Base-by-base conservation (phyloP, 169 alveolate genomes). In the Babesia caballi region DNA sequence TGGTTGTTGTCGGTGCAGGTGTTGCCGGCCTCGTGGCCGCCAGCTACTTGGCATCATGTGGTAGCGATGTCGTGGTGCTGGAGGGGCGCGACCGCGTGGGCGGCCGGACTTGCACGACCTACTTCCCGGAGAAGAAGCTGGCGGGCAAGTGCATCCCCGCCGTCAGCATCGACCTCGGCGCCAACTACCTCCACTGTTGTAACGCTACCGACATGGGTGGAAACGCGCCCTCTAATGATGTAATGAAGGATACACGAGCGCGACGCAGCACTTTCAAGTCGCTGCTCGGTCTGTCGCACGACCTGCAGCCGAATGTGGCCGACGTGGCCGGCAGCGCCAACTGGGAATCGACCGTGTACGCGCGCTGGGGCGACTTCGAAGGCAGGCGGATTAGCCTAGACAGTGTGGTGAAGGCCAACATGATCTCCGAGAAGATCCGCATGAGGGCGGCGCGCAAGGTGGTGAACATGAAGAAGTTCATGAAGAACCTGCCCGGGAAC, bases 341-440 rank as follows among this genome's bases (percentile, higher is more conserved):
- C 65, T 88, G 93, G 93, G 93, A 88, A 53, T 81, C 90, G 27
- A 88, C 93, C 1, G 61, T 88, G 42, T 88, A 88, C 53, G 70
- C 91, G 0, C 46, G 73, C 38, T 88, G 93, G 93, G 66, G 78
- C 42, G 84, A 88, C 44, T 74, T 66, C 36, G 69, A 52, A 32
- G 91, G 92, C 11, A 74, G 52, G 54, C 51, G 60, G 57, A 75
- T 87, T 12, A 56, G 72, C 27, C 60, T 75, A 25, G 59, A 73
- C 41, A 75, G 73, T 49, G 85, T 87, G 19, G 72, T 78, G 17
- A 83, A 78, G 73, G 80, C 78, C n/a, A 87, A 87, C 65, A 78
- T 82, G 76, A 60, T 87, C 4, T 83, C 85, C 46, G 92, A 87
- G 51, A 82, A 87, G 53, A 83, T 87, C 19, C 49, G 89, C 30